Conservation (phyloP, 1,139 yeast species). For the Candida sp. region DNA sequence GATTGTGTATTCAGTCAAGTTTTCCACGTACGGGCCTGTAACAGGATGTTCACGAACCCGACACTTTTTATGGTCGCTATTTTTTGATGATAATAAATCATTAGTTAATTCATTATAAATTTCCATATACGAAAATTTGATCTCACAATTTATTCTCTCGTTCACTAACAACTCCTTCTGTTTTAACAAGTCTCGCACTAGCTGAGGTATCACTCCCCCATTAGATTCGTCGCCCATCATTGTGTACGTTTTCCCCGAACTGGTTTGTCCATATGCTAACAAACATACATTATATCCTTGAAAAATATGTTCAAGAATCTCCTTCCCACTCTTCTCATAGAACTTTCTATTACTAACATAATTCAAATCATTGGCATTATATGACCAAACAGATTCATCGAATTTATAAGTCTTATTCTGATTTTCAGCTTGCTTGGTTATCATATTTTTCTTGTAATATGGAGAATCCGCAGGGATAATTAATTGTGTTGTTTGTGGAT, state of each 20-base stretch:
- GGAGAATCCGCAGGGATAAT: constrained; percentile 20
- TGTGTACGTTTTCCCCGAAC: constrained; percentile 68
- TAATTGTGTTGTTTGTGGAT: constrained; percentile 17
- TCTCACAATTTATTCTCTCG: constrained; percentile 47
- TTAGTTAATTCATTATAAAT: constrained; percentile 70
- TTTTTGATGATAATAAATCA: constrained; percentile 43
- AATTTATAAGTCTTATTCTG: constrained; percentile 40
- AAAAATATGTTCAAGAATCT: constrained; percentile 58
- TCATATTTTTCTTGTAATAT: constrained; percentile 8
- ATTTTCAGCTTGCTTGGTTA: constrained; percentile 9
- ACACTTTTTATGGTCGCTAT: constrained; percentile 24
- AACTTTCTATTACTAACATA: constrained; percentile 49
- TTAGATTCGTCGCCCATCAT: constrained; percentile 60
- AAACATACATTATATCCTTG: constrained; percentile 74
- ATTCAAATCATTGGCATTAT: constrained; percentile 24
- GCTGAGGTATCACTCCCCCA: constrained; percentile 60
- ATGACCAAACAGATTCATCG: constrained; percentile 63
- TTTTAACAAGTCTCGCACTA: constrained; percentile 52
- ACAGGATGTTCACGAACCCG: constrained; percentile 59
- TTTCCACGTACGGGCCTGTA: constrained; percentile 69
- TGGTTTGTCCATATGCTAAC: constrained; percentile 78
- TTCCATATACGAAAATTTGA: constrained; percentile 63
- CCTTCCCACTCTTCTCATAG: constrained; percentile 53
- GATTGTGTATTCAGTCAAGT: constrained; percentile 48
- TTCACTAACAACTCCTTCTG: constrained; percentile 36